These are phyloP conservation scores for Phaeosphaeriaceae sp. DNA, from an alignment of 2,329 filamentous ascomycete genomes.

Conservation along the genomic window DNA sequence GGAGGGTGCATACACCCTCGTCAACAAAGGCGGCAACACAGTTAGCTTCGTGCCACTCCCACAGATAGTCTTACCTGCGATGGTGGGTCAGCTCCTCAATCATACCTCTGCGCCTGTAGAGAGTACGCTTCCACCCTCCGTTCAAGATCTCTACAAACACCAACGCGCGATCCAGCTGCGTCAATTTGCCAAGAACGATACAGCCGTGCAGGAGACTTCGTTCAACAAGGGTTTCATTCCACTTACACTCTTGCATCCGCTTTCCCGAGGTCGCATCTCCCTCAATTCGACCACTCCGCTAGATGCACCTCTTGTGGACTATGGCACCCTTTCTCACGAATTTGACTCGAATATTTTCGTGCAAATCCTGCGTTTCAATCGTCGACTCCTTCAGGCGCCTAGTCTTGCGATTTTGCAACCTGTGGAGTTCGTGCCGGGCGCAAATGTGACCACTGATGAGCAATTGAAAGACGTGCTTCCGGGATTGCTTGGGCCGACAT, in stretches of 20 bases:
- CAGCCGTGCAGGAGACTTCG: conserved; percentile 24
- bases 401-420: conserved; percentile 21
- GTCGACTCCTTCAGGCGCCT: conserved; percentile 28
- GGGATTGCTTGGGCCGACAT: conserved; percentile 11
- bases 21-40: conserved; percentile 24
- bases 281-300: conserved; percentile 39
- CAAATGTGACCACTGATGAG: conserved; percentile 14
- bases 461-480: conserved; percentile 18
- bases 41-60: conserved; percentile 9
- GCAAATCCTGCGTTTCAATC: conserved; percentile 39
- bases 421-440: conserved; percentile 36
- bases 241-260: conserved; percentile 28
- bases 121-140: background rate
- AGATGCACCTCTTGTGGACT: conserved; percentile 34
- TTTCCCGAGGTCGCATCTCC: conserved; percentile 39
- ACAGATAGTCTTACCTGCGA: background rate
- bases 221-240: conserved; percentile 17
- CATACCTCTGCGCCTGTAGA: background rate
- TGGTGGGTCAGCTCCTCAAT: background rate
- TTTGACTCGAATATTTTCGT: conserved; percentile 43
- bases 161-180: conserved; percentile 1
- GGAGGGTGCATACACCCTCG: conserved; percentile 35
- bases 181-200: conserved; percentile 22
- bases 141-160: background rate
- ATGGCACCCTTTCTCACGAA: conserved; percentile 41